These are phyloP conservation scores for Neurospora sp. DNA, from an alignment of 495 filamentous ascomycete species.

Conservation along the genomic window DNA sequence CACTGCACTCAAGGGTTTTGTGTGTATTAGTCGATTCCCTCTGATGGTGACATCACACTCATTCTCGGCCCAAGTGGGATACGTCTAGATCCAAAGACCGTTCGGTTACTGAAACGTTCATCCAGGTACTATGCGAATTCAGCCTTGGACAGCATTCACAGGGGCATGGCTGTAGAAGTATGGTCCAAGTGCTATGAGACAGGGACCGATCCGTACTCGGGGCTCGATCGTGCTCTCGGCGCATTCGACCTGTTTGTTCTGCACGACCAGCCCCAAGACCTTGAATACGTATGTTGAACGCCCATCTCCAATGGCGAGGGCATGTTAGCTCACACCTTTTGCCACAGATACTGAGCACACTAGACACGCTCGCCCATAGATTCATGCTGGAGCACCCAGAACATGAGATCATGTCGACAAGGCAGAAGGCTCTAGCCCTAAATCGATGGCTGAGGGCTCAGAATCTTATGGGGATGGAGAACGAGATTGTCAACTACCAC, in stretches of 20 bases:
- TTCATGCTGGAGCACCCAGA: slow-evolving; percentile 41
- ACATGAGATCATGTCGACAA: slow-evolving; percentile 42
- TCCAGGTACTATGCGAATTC: slow-evolving; percentile 63
- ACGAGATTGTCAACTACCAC: slow-evolving; percentile 53
- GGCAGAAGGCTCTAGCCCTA: slow-evolving; percentile 56
- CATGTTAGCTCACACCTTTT: neutral
- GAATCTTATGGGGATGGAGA: slow-evolving; percentile 57
- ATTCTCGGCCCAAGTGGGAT: neutral
- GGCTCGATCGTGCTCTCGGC: slow-evolving; percentile 63
- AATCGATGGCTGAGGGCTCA: slow-evolving; percentile 54
- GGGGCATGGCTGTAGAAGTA: slow-evolving; percentile 63
- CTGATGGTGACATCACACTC: neutral
- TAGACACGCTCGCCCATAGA: slow-evolving; percentile 51
- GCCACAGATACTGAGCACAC: slow-evolving; percentile 42
- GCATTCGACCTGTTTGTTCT: slow-evolving; percentile 84
- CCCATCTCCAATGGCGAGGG: neutral
- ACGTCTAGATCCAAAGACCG: neutral
- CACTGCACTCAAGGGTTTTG: neutral
- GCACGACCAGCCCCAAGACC: slow-evolving; percentile 55
- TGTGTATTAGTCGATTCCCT: neutral
- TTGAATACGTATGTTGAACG: slow-evolving; percentile 52
- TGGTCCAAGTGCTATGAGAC: slow-evolving; percentile 48
- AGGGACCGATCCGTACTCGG: slow-evolving; percentile 11
- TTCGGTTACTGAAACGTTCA: neutral
- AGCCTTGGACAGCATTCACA: slow-evolving; percentile 69